Evolutionary conservation across 2,329 filamentous ascomycete genomes (phyloP), one percentile per base, ranked within the genome.

Genomic region (Immersiporthe knoxdaviesiana): DNA sequence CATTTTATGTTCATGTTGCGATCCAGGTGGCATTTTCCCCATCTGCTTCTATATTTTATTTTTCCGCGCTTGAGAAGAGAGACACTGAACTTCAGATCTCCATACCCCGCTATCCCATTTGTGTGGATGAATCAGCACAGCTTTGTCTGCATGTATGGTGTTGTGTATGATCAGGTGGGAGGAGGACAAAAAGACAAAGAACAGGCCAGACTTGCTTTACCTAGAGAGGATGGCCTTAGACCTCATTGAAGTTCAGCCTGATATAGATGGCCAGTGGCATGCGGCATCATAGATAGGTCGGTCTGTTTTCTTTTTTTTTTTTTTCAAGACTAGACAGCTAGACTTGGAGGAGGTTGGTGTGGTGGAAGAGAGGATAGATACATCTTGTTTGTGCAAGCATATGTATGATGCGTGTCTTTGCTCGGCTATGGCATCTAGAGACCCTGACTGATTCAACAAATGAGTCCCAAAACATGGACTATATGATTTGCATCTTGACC

Each of bases 261-360:
- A 69, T 39, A 69, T 67, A 66, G 67, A 69, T 69, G 59, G 44
- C 30, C 30, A 37, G 27, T 3, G 16, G 44, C 60, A 24, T 62
- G 37, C 47, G 66, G 61, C 68, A 63, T 63, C 50, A 63, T 69
- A 67, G 68, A 69, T 24, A 58, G 68, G n/a, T n/a, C n/a, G n/a
- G n/a, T n/a, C n/a, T n/a, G n/a, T n/a, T 41, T n/a, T 8, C 10
- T 47, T 44, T 10, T n/a, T n/a, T 47, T 16, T n/a, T n/a, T 47
- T 37, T 59, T 50, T 63, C 44, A 14, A 37, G 56, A 59, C 56
- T 59, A 35, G 5, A 35, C 30, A 32, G 47, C 39, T 67, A 67
- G 59, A 67, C 39, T 63, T 37, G 64, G 56, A 47, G 37, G 44
- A 35, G 35, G 35, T 16, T 16, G 39, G 59, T n/a, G n/a, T 60